Conservation (phyloP, 441 rosid genomes). For the Corymbia citriodora region DNA sequence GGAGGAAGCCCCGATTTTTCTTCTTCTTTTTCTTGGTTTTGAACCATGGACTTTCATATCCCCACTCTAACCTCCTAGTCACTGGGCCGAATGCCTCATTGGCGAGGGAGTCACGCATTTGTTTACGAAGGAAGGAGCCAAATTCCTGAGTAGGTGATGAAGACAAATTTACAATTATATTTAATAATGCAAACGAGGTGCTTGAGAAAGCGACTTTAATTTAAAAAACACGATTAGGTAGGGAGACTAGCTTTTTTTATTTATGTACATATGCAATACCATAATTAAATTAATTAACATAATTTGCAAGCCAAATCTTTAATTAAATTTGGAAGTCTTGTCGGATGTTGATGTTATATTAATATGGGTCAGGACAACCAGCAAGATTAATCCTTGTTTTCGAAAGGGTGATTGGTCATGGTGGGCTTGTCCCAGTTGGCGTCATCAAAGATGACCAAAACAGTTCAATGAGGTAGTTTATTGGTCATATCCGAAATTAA, state of each 20-base stretch:
- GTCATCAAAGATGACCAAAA: neutral
- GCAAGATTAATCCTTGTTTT: neutral
- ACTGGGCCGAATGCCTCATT: no score
- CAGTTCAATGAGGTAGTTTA: neutral
- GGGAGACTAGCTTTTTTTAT: neutral
- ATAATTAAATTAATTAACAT: neutral
- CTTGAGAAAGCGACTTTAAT: neutral
- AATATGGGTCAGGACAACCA: neutral
- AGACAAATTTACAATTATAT: neutral
- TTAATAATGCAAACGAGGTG: neutral
- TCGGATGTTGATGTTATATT: neutral
- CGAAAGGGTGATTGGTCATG: neutral
- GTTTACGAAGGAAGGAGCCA: neutral
- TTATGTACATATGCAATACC: neutral
- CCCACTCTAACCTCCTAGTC: no score
- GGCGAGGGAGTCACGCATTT: no score
- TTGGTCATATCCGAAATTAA: neutral
- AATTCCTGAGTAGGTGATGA: neutral
- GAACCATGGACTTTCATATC: no score
- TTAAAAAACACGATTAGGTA: neutral
- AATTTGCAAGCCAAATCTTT: neutral
- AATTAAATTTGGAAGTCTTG: neutral
- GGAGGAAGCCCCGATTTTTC: no score
- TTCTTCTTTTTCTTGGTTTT: no score
- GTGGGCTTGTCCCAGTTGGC: neutral